Base-by-base conservation (phyloP, 2,329 filamentous ascomycete genomes). In the Aspergillus versicolor region DNA sequence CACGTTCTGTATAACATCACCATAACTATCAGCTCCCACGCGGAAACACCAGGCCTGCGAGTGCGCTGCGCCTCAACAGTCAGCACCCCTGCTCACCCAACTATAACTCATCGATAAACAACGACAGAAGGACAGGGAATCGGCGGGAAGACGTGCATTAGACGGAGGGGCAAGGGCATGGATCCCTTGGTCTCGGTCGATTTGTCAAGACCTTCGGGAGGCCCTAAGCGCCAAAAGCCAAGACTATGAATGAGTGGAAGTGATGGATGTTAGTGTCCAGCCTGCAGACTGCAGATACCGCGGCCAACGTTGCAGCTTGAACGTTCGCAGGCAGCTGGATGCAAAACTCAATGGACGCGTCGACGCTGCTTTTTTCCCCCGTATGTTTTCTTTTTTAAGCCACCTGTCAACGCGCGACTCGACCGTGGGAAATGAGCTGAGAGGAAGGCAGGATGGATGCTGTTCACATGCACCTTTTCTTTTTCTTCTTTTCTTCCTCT, bases 71-170 rank as follows among this genome's bases (percentile, higher is more conserved):
- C 34, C 34, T 37, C 34, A n/a, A 11, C 27, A 30, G 27, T 11
- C 27, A 30, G 4, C 34, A 11, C 21, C 17, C 42, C 34, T 46
- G 42, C 37, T 38, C 38, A 43, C 13, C 44, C 41, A 46, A 44
- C 41, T 50, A 48, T 43, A 51, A 51, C 37, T 22, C 48, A 24
- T 38, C 50, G 34, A 42, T 46, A 56, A 52, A 32, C 46, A 55
- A 42, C 42, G 51, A 45, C 21, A 57, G 50, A 55, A 34, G 34
- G 61, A 30, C 64, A 65, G 60, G 64, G 64, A 64, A 65, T 62
- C 63, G 51, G 52, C 61, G 64, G 63, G 63, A 63, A 61, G 60
- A 41, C 63, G 52, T 55, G 63, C 63, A 58, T 60, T 45, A 46
- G 42, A 17, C 6, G 19, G 42, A 45, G n/a, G 51, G n/a, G 21